A percentile compares a stretch with the other conserved stretches of the same genome.
These are phyloP conservation scores for Protomyces pachydermus DNA, from an alignment of 1,139 yeast species.

Conservation along the genomic window DNA sequence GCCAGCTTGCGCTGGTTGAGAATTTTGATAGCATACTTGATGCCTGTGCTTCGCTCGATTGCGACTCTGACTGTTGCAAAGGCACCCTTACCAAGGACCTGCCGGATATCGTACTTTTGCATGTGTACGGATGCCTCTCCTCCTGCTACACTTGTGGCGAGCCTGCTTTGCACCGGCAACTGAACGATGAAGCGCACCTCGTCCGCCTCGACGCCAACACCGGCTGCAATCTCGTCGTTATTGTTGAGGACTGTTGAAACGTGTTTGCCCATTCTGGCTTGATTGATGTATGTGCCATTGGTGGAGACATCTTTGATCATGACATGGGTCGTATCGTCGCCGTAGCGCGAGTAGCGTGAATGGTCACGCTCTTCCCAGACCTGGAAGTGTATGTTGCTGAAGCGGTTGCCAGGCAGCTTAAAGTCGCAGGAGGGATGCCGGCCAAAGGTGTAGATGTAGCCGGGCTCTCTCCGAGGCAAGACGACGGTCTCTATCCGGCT, in stretches of 20 bases:
- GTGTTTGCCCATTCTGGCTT: conserved; percentile 66
- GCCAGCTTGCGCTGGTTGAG: conserved; percentile 62
- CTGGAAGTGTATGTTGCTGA: conserved; percentile 14
- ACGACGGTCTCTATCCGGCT: conserved; percentile 11
- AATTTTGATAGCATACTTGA: conserved; percentile 82
- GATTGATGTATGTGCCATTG: conserved; percentile 85
- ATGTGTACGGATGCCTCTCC: conserved; percentile 45
- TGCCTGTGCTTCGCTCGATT: conserved; percentile 75
- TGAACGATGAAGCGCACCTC: conserved; percentile 64
- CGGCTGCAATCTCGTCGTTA: conserved; percentile 89
- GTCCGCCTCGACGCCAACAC: conserved; percentile 77
- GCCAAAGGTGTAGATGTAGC: conserved; percentile 19
- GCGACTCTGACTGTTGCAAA: conserved; percentile 94
- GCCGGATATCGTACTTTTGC: conserved; percentile 71
- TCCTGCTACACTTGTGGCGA: conserved; percentile 9
- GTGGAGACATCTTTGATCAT: conserved; percentile 45
- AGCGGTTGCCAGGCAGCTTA: conserved; percentile 13
- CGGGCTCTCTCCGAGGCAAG: conserved; percentile 8
- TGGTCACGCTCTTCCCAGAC: conserved; percentile 15
- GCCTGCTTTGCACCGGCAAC: conserved; percentile 22
- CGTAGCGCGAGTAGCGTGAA: conserved; percentile 5
- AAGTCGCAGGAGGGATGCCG: conserved; percentile 25
- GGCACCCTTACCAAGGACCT: conserved; percentile 91
- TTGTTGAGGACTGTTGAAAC: conserved; percentile 77
- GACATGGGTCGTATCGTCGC: conserved; percentile 4